Conservation (phyloP, 2,329 filamentous ascomycete genomes). For the Passalora sequoiae region DNA sequence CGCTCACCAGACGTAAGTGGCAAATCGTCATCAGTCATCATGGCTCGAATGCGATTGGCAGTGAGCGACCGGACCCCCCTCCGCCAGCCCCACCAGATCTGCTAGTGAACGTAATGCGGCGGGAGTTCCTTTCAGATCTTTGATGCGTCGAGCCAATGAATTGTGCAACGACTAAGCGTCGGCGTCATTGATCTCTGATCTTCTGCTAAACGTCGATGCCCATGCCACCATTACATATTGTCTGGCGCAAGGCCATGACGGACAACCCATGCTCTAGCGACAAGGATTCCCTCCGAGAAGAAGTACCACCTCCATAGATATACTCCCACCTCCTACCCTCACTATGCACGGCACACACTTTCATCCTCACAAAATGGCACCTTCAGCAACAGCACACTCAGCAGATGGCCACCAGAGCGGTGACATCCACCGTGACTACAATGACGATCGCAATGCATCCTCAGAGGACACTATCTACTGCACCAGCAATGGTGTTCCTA, state of each 20-base stretch:
- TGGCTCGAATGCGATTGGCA: no score
- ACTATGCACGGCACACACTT: conserved; percentile 10
- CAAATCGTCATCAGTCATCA: no score
- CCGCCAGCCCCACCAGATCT: no score
- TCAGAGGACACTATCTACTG: conserved; percentile 49
- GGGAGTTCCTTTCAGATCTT: not conserved
- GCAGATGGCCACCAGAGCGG: conserved; percentile 13
- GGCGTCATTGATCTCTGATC: not conserved
- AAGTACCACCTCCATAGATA: not conserved
- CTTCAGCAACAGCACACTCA: conserved; percentile 16
- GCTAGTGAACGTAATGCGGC: no score
- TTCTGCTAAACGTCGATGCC: not conserved
- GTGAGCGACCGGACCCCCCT: no score
- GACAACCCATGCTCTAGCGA: no score
- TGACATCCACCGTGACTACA: conserved; percentile 37
- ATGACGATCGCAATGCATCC: conserved; percentile 41
- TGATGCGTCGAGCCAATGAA: not conserved
- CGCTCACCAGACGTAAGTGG: no score
- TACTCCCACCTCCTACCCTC: not conserved
- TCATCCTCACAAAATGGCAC: conserved; percentile 18
- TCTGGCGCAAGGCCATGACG: not conserved
- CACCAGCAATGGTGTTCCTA: conserved; percentile 53
- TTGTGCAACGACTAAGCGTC: not conserved
- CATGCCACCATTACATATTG: not conserved
- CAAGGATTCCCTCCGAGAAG: not conserved